These are phyloP conservation scores for Craspedostauros australis DNA, from an alignment of 108 stramenopile species.

Conservation along the genomic window DNA sequence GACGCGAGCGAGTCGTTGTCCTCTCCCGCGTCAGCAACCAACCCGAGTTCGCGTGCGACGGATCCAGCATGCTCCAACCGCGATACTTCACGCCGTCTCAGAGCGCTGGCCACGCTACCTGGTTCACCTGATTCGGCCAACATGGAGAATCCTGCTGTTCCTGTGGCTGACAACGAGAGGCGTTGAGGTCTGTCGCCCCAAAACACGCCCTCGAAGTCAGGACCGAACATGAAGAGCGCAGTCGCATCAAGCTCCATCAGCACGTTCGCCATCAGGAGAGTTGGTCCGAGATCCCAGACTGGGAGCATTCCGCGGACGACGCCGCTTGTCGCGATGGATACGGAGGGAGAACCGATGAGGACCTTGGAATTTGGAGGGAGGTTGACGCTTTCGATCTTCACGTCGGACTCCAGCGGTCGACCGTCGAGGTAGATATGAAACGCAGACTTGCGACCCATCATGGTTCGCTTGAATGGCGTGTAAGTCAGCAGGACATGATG, in stretches of 20 bases:
- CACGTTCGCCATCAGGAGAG: constrained; percentile 58
- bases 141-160: constrained; percentile 66
- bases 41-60: constrained; percentile 54
- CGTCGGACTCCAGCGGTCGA: constrained; percentile 68
- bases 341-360: constrained; percentile 75
- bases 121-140: constrained; percentile 79
- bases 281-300: constrained; percentile 75
- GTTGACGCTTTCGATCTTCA: constrained; percentile 70
- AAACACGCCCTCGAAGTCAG: constrained; percentile 76
- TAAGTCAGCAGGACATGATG: constrained; percentile 83
- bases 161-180: constrained; percentile 77
- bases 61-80: constrained; percentile 76
- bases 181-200: constrained; percentile 87
- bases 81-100: constrained; percentile 64
- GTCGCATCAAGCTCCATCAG: constrained; percentile 71
- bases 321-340: constrained; percentile 66
- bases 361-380: constrained; percentile 70
- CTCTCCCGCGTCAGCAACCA: constrained; percentile 21
- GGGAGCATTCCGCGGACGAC: constrained; percentile 64
- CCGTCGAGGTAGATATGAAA: constrained; percentile 72
- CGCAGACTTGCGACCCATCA: constrained; percentile 69
- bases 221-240: constrained; percentile 72
- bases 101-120: constrained; percentile 74
- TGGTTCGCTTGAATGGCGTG: constrained; percentile 70
- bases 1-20: constrained; percentile 75